These are phyloP conservation scores for Podochytrium sp. DNA, from an alignment of 192 early-diverging fungal species.

Conservation along the genomic window DNA sequence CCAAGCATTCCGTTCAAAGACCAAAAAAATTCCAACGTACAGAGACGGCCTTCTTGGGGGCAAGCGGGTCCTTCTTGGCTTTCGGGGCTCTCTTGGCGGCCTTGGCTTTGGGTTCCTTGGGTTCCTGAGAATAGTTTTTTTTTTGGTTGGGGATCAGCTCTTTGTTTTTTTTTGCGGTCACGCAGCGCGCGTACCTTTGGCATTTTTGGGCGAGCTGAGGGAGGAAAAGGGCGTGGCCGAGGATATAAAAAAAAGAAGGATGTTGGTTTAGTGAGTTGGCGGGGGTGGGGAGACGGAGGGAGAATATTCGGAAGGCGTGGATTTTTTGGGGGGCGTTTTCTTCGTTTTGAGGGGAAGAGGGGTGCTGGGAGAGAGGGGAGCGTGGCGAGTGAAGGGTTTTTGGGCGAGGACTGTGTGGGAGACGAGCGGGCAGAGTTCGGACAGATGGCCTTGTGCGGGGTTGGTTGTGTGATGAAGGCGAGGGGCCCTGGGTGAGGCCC, in stretches of 20 bases:
- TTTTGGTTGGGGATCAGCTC: too few relatives aligned
- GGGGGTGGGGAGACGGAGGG: not conserved
- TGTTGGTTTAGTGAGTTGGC: too few relatives aligned
- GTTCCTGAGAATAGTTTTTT: too few relatives aligned
- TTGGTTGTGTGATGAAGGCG: not conserved
- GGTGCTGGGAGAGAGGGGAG: not conserved
- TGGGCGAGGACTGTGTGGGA: too few relatives aligned
- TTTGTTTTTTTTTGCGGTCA: too few relatives aligned
- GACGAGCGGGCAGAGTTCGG: too few relatives aligned
- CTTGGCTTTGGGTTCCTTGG: conserved; percentile 27
- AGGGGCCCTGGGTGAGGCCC: not conserved
- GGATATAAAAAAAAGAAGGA: not conserved
- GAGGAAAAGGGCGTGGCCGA: not conserved
- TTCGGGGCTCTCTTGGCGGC: conserved; percentile 56
- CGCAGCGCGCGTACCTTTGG: conserved; percentile 8
- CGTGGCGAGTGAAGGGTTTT: too few relatives aligned
- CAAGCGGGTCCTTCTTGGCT: conserved; percentile 85
- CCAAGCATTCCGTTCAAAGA: too few relatives aligned
- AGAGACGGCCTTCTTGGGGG: conserved; percentile 89
- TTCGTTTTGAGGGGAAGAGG: not conserved
- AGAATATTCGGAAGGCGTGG: too few relatives aligned
- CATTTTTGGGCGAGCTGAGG: not conserved
- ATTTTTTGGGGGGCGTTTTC: not conserved
- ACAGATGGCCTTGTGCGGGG: too few relatives aligned
- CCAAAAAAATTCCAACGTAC: not conserved